Evolutionary conservation across 345 rosid genomes (phyloP), one percentile per base, ranked within the genome.

Genomic region (Gynandropsis gynandra): DNA sequence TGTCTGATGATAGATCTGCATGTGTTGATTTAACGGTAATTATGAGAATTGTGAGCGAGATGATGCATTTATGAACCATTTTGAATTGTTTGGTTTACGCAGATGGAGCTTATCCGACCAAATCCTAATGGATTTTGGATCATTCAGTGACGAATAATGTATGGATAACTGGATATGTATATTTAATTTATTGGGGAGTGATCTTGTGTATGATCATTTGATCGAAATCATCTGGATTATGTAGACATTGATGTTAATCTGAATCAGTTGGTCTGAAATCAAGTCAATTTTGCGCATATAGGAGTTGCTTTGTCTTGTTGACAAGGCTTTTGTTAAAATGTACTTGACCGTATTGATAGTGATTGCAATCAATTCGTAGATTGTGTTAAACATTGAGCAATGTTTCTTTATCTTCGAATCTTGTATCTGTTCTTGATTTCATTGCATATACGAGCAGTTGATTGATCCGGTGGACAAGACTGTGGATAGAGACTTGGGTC

Each of bases 401-500:
- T 42, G 16, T 1, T 16, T 15, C 15, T 51, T 42, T 33, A 20
- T 1, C 20, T 15, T 33, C 8, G 11, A 15, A 39, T 29, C 34
- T 10, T 24, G 29, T 2, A 41, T 47, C 8, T 47, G 36, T 34
- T 56, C 19, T 31, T 40, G 33, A 14, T 44, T 0, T 8, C 20
- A 8, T 27, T 10, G 21, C 13, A 10, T 37, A 1, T 31, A 54
- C 27, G 41, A 59, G 47, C 74, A 87, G 98, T 65, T 90, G 79
- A 90, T 90, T 64, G 98, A 90, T 63, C 98, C 98, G 0, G 96
- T 90, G 8, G 95, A 90, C 68, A 82, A 52, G 58, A 87, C 89
- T 1, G 98, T 77, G 10, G 96, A 87, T 39, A 90, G 98, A 67
- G 98, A 90, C 63, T 57, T 90, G 63, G 61, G 47, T 3, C 68